Evolutionary conservation across 2,329 filamentous ascomycete genomes (phyloP), one percentile per base, ranked within the genome.

Genomic region (Dendrostoma leiphaemia): DNA sequence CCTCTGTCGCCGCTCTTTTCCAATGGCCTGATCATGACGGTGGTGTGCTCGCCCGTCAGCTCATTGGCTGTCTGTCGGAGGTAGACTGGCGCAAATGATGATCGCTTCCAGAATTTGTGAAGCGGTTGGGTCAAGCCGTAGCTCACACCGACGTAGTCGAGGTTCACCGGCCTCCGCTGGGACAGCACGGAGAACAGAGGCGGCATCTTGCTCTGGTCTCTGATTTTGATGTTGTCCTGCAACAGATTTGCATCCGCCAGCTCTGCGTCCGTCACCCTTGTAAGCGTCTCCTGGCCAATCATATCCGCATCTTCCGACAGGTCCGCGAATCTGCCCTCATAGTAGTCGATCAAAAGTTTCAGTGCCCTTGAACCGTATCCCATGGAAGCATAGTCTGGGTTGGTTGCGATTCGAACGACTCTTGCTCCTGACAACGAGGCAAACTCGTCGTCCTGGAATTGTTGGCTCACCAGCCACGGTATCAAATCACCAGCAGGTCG

Each of bases 371-470:
- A 89, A 15, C 94, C 94, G 67, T 99, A 99, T 23, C 95, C 94
- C 90, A 95, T 96, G 44, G 81, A 84, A 49, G 88, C 79, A 63
- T 96, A 97, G 62, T 97, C 92, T 0, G 95, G 94, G 68, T 97
- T 96, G 1, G 94, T 97, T 19, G 95, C 94, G 64, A 99, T 97
- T 46, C 94, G 85, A 15, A 99, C 93, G 44, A 99, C 77, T 58
- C 94, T 85, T 31, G 93, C 94, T 53, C 94, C 95, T 13, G 93
- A 97, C 1, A 99, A 80, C 37, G 89, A 87, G 12, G 93, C 94
- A 68, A 99, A 99, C 61, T 97, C 91, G 61, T 96, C 91, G 64
- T 99, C 94, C 67, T 97, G 94, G 76, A 96, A 99, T 68, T 99
- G 94, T 68, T 97, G 92, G 68, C 91, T 96, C 59, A 99, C 90